Conservation (phyloP, 1,284 basidiomycete species). For the Anthracocystis walkeri region DNA sequence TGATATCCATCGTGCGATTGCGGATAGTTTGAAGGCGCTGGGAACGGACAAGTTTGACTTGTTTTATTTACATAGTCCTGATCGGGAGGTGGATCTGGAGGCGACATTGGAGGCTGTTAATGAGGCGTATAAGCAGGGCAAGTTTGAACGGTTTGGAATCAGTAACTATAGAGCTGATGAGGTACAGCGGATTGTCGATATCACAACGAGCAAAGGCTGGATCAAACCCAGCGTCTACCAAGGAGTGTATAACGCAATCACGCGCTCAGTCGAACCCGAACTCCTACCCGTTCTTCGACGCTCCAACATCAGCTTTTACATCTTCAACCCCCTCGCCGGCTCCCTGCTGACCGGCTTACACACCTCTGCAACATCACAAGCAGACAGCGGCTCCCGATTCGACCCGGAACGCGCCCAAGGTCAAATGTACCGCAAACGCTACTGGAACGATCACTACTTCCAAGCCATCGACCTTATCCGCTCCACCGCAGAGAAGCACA, state of each 20-base stretch:
- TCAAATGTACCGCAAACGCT: conserved; percentile 50
- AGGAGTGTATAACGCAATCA: conserved; percentile 70
- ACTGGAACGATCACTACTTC: conserved; percentile 60
- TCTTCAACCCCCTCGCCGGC: conserved; percentile 70
- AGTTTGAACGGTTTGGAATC: conserved; percentile 73
- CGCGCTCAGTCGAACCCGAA: conserved; percentile 42
- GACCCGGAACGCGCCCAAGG: conserved; percentile 49
- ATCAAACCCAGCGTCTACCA: conserved; percentile 79
- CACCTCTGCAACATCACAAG: conserved; percentile 1
- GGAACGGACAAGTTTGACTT: conserved; percentile 71
- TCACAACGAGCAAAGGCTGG: conserved; percentile 75
- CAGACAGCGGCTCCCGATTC: conserved; percentile 48
- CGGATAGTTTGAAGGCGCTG: conserved; percentile 68
- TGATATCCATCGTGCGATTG: conserved; percentile 67
- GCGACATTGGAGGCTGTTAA: conserved; percentile 73
- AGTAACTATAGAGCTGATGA: conserved; percentile 75
- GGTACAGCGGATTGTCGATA: conserved; percentile 76
- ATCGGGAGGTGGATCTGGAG: conserved; percentile 73
- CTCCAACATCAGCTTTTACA: conserved; percentile 74
- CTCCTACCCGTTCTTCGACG: conserved; percentile 55
- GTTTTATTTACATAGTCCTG: conserved; percentile 75
- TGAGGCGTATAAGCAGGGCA: conserved; percentile 74
- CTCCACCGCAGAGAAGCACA: conserved; percentile 46
- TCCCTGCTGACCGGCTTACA: conserved; percentile 51
- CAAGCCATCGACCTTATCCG: conserved; percentile 64